phyloP scores from a whole-genome alignment of 371 early-diverging fungal genomes.

The Smittium mucronatum region DNA sequence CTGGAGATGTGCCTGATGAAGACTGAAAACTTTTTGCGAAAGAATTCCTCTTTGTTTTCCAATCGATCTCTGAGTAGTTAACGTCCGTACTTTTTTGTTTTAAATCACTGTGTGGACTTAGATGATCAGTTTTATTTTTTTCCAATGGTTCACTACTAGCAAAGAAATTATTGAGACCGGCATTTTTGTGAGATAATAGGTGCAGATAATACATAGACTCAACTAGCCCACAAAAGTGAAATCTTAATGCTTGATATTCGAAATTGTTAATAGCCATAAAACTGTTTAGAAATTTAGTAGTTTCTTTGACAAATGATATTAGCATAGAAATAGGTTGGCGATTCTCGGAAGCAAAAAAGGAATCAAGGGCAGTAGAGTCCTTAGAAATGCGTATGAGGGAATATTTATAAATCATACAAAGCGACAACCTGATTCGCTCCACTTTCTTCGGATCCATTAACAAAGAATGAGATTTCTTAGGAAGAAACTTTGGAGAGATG shows the following conservation, averaged over 20 bases:
- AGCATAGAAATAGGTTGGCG: slow-evolving; percentile 41
- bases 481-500: neutral
- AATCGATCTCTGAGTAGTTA: neutral
- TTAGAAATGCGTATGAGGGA: slow-evolving; percentile 21
- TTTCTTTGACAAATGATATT: slow-evolving; percentile 59
- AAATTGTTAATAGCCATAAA: slow-evolving; percentile 39
- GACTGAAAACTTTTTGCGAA: slow-evolving; percentile 16
- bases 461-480: neutral
- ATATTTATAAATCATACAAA: slow-evolving; percentile 28
- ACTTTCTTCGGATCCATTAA: slow-evolving; percentile 12
- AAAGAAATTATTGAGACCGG: neutral
- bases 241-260: slow-evolving; percentile 76
- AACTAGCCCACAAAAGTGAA: slow-evolving; percentile 73
- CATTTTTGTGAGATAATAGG: neutral
- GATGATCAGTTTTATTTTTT: neutral
- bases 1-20: neutral
- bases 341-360: neutral
- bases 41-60: neutral
- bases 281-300: slow-evolving; percentile 40
- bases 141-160: neutral
- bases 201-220: slow-evolving; percentile 52
- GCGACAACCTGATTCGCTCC: slow-evolving; percentile 24
- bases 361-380: neutral
- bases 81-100: neutral
- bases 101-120: neutral